Evolutionary conservation across 2,329 filamentous ascomycete genomes (phyloP), one percentile per base, ranked within the genome.

Genomic region (Chaetomiaceae sp.): DNA sequence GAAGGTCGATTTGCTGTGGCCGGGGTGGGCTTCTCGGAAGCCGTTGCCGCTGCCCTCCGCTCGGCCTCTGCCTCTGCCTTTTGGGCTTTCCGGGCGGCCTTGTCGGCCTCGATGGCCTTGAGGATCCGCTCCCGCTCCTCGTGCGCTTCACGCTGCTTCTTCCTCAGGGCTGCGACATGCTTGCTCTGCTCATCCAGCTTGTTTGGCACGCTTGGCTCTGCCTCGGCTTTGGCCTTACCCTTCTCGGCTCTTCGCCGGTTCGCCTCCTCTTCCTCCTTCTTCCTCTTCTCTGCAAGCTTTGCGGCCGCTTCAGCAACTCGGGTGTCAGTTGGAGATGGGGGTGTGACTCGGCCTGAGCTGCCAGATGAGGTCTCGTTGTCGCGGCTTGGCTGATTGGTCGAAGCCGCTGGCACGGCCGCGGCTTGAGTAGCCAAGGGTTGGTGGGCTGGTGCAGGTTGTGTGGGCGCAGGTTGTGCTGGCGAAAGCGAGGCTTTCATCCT

Each of bases 81-180:
- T 37, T 76, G 74, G 48, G 80, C 73, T 56, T 79, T 82, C 14
- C 89, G 80, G 56, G 84, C 85, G 11, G 77, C 78, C 65, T 87
- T 88, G 71, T 95, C 89, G 55, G 86, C 82, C 64, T 90, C 85
- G 58, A 95, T 91, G 36, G 83, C 82, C 59, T 83, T 82, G 40
- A 91, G 75, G 49, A 95, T 85, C 1, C 88, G 79, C 52, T 83
- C 79, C 34, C 85, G 78, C 65, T 94, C 88, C 40, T 85, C 80
- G 42, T 80, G 77, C 2, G 83, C 81, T 57, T 89, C 80, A 51
- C 81, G 76, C 61, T 86, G 83, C 51, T 81, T 79, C 65, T 83
- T 84, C 63, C 80, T 84, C 52, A 86, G 72, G 47, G 79, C 68
- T 42, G 79, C 74, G 4, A 76, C 75, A 66, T 82, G 74, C 63